Conservation (phyloP, 2,329 filamentous ascomycete species). For the Pseudocercospora ulei region DNA sequence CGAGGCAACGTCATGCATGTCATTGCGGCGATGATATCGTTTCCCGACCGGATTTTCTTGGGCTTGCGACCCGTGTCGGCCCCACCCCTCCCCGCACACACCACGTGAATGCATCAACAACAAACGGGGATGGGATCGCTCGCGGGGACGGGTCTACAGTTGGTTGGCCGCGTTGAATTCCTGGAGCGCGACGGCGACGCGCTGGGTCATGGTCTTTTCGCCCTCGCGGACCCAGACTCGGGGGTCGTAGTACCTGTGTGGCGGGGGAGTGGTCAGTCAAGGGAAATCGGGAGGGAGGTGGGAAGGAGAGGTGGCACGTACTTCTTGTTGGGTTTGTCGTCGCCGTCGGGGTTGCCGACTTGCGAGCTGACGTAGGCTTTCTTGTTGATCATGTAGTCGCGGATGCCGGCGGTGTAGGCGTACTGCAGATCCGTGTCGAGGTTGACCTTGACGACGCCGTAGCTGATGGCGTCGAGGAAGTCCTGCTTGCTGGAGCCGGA, state of each 20-base stretch:
- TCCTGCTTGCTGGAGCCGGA: conserved; percentile 85
- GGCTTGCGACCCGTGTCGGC: too few species aligned
- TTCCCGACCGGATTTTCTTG: too few species aligned
- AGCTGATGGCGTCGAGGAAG: conserved; percentile 76
- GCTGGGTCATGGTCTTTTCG: conserved; percentile 88
- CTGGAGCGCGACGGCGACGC: conserved; percentile 68
- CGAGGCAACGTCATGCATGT: neutral
- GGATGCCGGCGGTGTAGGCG: conserved; percentile 83
- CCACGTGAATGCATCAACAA: neutral
- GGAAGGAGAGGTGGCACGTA: conserved; percentile 14
- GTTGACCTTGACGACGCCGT: conserved; percentile 99
- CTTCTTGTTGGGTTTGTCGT: conserved; percentile 99
- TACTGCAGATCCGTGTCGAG: conserved; percentile 96
- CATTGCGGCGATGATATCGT: too few species aligned
- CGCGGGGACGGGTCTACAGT: conserved; percentile 47
- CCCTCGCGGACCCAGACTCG: conserved; percentile 93
- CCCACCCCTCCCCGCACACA: neutral
- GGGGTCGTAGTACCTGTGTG: conserved; percentile 50
- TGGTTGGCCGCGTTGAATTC: conserved; percentile 84
- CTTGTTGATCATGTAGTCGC: conserved; percentile 88
- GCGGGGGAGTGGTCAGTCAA: conserved; percentile 2
- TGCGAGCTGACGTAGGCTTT: conserved; percentile 82
- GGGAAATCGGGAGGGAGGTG: conserved; percentile 39
- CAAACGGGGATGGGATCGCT: neutral
- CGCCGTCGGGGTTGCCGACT: conserved; percentile 91